These are phyloP conservation scores for Meripilus lineatus DNA, from an alignment of 1,284 basidiomycete species.

Conservation along the genomic window DNA sequence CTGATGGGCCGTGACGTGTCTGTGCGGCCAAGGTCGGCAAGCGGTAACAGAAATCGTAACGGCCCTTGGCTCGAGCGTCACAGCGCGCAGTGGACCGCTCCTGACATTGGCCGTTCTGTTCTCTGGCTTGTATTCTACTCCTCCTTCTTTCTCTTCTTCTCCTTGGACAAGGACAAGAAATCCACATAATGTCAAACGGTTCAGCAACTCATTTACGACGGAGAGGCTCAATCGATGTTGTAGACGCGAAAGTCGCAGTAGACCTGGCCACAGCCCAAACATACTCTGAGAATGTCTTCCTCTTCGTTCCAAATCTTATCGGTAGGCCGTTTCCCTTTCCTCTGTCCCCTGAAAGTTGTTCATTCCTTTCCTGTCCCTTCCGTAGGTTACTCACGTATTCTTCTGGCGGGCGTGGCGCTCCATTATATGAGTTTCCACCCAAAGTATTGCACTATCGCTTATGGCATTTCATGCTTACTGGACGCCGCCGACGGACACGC, in stretches of 20 bases:
- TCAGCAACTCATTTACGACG: conserved; percentile 17
- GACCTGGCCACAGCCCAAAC: conserved; percentile 81
- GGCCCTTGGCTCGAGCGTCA: no score
- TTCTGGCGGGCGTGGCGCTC: conserved; percentile 87
- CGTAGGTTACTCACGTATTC: conserved; percentile 85
- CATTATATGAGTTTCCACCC: conserved; percentile 96
- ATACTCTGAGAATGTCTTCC: conserved; percentile 89
- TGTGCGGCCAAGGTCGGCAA: no score
- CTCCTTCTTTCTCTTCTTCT: no score
- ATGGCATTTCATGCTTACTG: conserved; percentile 89
- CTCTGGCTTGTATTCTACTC: no score
- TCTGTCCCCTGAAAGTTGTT: conserved; percentile 1
- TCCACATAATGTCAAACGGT: conserved; percentile 22
- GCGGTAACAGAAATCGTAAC: no score
- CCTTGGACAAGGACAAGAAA: no score
- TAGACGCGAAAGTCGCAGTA: conserved; percentile 76
- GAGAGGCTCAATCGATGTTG: conserved; percentile 47
- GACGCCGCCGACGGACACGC: conserved; percentile 96
- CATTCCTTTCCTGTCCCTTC: neutral
- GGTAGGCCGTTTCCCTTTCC: conserved; percentile 41
- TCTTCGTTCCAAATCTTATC: conserved; percentile 97
- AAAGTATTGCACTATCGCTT: conserved; percentile 87
- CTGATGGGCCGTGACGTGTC: no score
- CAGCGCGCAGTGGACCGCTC: no score
- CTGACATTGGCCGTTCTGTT: no score